Evolutionary conservation across 2,329 filamentous ascomycete genomes (phyloP).

Genomic region (Paraphaeosphaeria sporulosa): DNA sequence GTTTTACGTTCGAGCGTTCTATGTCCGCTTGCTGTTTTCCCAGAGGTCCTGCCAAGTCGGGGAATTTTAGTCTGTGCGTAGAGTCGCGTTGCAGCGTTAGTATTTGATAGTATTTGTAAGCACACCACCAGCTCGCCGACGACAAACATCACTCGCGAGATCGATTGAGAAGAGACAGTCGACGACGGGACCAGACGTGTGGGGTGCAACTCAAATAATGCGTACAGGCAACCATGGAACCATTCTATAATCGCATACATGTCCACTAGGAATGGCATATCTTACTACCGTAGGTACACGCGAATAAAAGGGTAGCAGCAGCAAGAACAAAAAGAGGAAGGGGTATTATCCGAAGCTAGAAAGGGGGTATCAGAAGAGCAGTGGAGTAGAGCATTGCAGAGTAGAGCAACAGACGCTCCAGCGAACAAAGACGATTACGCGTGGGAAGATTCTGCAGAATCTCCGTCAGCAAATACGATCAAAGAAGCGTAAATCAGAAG

Average conservation of each 20-base stretch:
- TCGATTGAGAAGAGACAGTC: no score
- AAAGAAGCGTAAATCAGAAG: neutral
- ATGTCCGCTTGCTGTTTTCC: neutral
- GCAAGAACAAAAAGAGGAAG: slow-evolving; percentile 14
- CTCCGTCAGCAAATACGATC: no score
- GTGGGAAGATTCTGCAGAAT: neutral
- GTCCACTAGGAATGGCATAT: neutral
- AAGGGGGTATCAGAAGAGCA: slow-evolving; percentile 41
- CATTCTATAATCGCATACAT: no score
- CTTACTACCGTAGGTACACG: neutral
- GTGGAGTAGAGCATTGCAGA: slow-evolving; percentile 16
- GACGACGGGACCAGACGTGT: no score
- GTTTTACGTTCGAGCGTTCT: slow-evolving; percentile 8
- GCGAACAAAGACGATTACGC: neutral
- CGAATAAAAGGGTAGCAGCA: neutral
- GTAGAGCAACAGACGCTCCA: slow-evolving; percentile 15
- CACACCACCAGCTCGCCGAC: no score
- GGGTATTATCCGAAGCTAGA: slow-evolving; percentile 33
- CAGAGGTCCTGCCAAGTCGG: slow-evolving; percentile 12
- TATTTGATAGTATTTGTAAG: no score
- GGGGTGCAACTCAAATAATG: no score
- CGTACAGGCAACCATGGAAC: no score
- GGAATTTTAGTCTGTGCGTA: slow-evolving; percentile 14
- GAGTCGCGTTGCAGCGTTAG: neutral
- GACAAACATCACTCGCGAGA: no score